Conservation (phyloP, 495 filamentous ascomycete species). For the Pseudotulostoma volvatum region DNA sequence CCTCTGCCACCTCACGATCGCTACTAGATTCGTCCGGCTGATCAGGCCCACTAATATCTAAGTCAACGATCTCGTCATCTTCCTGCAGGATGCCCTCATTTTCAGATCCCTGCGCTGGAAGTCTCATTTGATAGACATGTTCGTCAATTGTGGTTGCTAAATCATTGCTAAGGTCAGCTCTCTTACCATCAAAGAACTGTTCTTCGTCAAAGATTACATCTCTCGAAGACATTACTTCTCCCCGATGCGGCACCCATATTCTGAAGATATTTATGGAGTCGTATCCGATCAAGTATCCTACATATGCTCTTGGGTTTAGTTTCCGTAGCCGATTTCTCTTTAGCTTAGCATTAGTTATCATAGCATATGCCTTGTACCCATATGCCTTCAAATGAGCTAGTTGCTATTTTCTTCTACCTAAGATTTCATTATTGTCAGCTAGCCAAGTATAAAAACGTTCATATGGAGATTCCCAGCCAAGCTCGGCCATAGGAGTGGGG, state of each 20-base stretch:
- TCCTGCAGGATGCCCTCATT: neutral
- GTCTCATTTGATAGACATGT: neutral
- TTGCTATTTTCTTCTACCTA: constrained; percentile 4
- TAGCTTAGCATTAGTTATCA: constrained; percentile 4
- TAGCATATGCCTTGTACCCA: constrained; percentile 6
- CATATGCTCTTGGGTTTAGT: constrained; percentile 11
- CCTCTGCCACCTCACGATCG: neutral
- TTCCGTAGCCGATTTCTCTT: constrained; percentile 7
- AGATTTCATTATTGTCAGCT: neutral
- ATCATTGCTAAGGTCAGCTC: constrained; percentile 18
- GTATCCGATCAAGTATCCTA: constrained; percentile 17
- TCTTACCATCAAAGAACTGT: constrained; percentile 5
- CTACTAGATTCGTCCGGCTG: neutral
- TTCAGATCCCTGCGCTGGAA: neutral
- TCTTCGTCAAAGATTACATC: constrained; percentile 4
- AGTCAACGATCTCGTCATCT: neutral
- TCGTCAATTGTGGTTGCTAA: neutral
- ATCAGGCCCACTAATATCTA: neutral
- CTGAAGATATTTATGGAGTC: constrained; percentile 15
- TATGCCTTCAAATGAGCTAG: constrained; percentile 3
- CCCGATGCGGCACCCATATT: constrained; percentile 10
- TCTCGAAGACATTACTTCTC: constrained; percentile 1
- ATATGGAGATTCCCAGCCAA: constrained; percentile 1
- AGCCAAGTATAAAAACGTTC: constrained; percentile 1
- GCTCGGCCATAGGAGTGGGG: neutral